Percentiles rank a stretch among this genome's conserved stretches.
Conservation (phyloP, 352 stramenopile species). For the Phytopythium montanum region DNA sequence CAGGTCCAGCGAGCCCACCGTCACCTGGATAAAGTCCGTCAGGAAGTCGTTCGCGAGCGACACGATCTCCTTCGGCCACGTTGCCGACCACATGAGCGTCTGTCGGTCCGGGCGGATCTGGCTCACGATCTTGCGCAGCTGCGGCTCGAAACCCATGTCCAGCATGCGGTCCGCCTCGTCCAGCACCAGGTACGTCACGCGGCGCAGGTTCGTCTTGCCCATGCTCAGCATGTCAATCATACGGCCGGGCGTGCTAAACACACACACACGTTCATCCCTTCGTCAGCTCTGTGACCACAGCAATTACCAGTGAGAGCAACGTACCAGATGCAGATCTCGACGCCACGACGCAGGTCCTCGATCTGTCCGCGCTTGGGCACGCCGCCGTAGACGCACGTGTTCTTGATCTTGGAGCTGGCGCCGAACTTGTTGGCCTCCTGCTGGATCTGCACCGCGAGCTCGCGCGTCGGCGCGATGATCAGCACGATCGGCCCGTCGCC, state of each 20-base stretch:
- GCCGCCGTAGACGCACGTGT: conserved; percentile 98
- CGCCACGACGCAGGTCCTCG: conserved; percentile 71
- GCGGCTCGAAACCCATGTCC: conserved; percentile 94
- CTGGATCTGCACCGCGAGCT: conserved; percentile 99
- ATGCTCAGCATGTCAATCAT: conserved; percentile 98
- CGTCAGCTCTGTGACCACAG: too few species aligned
- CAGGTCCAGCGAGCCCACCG: conserved; percentile 93
- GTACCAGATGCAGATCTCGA: conserved; percentile 85
- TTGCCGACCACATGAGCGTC: conserved; percentile 99
- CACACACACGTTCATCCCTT: not conserved
- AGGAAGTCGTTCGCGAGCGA: conserved; percentile 97
- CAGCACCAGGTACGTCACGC: conserved; percentile 98
- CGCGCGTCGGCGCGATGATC: conserved; percentile 97
- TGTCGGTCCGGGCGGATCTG: conserved; percentile 98
- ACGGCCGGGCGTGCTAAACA: conserved; percentile 90
- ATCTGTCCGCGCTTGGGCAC: conserved; percentile 95
- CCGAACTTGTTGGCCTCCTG: conserved; percentile 99
- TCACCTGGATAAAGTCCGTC: conserved; percentile 97
- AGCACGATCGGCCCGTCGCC: conserved; percentile 99
- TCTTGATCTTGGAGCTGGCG: conserved; percentile 97
- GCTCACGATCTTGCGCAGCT: conserved; percentile 95
- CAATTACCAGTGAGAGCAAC: not conserved
- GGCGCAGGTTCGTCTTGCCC: conserved; percentile 94
- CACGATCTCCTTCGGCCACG: conserved; percentile 98
- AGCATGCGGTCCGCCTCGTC: conserved; percentile 98